A percentile compares a stretch with the other conserved stretches of the same genome.
Conservation (phyloP, 2,329 filamentous ascomycete species). For the Penicillium sp. region DNA sequence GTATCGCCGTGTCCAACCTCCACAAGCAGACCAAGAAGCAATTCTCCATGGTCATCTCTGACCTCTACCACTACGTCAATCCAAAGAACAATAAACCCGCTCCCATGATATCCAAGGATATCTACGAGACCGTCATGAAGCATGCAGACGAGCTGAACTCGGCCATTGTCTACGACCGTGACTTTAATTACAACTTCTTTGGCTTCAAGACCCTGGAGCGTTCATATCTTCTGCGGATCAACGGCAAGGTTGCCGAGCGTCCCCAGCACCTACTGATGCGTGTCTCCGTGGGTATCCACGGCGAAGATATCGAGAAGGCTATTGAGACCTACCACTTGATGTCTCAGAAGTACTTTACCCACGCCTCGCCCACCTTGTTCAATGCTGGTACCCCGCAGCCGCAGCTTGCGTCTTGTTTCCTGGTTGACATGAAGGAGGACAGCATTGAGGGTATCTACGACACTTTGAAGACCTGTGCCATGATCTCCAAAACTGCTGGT, state of each 20-base stretch:
- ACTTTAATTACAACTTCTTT: constrained; percentile 99
- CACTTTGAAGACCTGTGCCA: constrained; percentile 96
- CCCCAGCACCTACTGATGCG: constrained; percentile 99
- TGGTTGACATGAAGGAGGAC: constrained; percentile 99
- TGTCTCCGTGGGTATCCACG: constrained; percentile 95
- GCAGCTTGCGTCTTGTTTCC: constrained; percentile 96
- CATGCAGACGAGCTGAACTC: constrained; percentile 97
- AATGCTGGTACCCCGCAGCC: constrained; percentile 93
- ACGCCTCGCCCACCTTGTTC: constrained; percentile 96
- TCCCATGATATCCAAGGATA: constrained; percentile 91
- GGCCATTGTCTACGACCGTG: constrained; percentile 96
- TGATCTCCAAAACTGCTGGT: constrained; percentile 99
- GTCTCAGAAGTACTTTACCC: constrained; percentile 98
- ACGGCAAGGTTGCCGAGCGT: constrained; percentile 93
- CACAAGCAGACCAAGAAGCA: constrained; percentile 99
- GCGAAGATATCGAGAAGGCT: constrained; percentile 87
- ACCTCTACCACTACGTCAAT: constrained; percentile 95
- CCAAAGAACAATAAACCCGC: constrained; percentile 79
- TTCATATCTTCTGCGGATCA: constrained; percentile 91
- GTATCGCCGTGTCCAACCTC: constrained; percentile 97
- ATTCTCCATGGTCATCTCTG: constrained; percentile 90
- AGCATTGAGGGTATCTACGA: constrained; percentile 99
- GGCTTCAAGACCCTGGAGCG: constrained; percentile 99
- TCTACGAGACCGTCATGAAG: constrained; percentile 89
- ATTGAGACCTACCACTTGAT: constrained; percentile 98